phyloP scores from a whole-genome alignment of 257 asterid species.

The Nicotiana noctiflora region DNA sequence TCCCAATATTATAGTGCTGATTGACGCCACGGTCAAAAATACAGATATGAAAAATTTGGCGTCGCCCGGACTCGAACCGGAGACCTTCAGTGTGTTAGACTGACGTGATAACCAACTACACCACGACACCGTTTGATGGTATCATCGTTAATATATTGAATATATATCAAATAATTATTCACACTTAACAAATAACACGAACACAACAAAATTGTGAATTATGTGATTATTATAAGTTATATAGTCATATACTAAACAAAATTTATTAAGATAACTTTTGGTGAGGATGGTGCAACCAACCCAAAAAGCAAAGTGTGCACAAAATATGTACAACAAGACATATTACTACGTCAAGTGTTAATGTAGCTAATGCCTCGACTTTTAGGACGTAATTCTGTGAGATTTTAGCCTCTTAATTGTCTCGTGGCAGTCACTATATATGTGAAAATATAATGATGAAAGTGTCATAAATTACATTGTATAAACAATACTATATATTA shows the following conservation, averaged over 20 bases:
- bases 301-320: neutral
- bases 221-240: too few relatives aligned
- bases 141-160: too few relatives aligned
- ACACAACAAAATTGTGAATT: neutral
- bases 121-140: constrained; percentile 42
- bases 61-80: constrained; percentile 80
- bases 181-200: neutral
- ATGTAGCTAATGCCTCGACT: neutral
- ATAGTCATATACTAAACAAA: neutral
- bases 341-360: neutral
- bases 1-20: too few relatives aligned
- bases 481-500: neutral
- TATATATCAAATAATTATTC: neutral
- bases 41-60: constrained; percentile 19
- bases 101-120: constrained; percentile 92
- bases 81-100: constrained; percentile 92
- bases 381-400: neutral
- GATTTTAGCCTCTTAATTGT: neutral
- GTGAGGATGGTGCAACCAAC: neutral
- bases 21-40: too few relatives aligned
- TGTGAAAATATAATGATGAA: neutral
- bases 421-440: neutral
- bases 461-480: neutral
- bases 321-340: neutral
- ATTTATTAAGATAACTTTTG: neutral